Conservation (phyloP, 2,329 filamentous ascomycete species). For the Ramichloridium luteum region DNA sequence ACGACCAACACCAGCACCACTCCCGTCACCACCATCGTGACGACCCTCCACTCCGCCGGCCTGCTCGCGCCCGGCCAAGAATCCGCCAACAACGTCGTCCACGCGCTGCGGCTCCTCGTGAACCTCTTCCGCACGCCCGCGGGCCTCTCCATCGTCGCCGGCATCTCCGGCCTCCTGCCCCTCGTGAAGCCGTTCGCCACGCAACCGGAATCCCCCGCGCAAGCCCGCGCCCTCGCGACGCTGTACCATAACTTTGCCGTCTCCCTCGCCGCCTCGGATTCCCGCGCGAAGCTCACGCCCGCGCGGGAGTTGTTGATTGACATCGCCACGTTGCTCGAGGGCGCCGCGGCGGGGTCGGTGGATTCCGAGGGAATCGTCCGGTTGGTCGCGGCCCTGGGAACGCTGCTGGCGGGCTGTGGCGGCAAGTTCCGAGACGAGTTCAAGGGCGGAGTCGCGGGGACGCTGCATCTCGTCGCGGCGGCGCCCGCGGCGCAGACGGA, state of each 20-base stretch:
- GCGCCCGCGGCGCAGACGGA: slow-evolving; percentile 41
- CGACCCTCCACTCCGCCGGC: slow-evolving; percentile 44
- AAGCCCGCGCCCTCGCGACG: slow-evolving; percentile 72
- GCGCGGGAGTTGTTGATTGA: slow-evolving; percentile 22
- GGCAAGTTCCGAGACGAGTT: slow-evolving; percentile 45
- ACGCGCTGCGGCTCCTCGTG: slow-evolving; percentile 65
- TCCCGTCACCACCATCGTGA: slow-evolving; percentile 47
- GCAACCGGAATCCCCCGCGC: slow-evolving; percentile 43
- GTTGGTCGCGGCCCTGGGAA: slow-evolving; percentile 70
- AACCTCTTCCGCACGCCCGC: slow-evolving; percentile 71
- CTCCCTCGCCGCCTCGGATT: slow-evolving; percentile 43
- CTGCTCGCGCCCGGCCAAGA: slow-evolving; percentile 44
- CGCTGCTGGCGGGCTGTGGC: slow-evolving; percentile 54
- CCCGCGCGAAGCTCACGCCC: background rate
- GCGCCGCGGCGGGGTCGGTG: slow-evolving; percentile 45
- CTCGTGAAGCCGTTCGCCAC: slow-evolving; percentile 53
- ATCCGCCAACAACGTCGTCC: slow-evolving; percentile 73
- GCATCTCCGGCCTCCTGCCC: slow-evolving; percentile 48
- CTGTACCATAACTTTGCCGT: slow-evolving; percentile 77
- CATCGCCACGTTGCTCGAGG: slow-evolving; percentile 21
- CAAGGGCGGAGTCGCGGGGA: slow-evolving; percentile 45
- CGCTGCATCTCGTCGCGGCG: slow-evolving; percentile 33
- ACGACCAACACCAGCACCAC: slow-evolving; percentile 36
- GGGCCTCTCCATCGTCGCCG: slow-evolving; percentile 50
- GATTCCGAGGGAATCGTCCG: slow-evolving; percentile 80